Evolutionary conservation across 2,329 filamentous ascomycete genomes (phyloP), one percentile per base, ranked within the genome.

Genomic region (Didymella sp.): DNA sequence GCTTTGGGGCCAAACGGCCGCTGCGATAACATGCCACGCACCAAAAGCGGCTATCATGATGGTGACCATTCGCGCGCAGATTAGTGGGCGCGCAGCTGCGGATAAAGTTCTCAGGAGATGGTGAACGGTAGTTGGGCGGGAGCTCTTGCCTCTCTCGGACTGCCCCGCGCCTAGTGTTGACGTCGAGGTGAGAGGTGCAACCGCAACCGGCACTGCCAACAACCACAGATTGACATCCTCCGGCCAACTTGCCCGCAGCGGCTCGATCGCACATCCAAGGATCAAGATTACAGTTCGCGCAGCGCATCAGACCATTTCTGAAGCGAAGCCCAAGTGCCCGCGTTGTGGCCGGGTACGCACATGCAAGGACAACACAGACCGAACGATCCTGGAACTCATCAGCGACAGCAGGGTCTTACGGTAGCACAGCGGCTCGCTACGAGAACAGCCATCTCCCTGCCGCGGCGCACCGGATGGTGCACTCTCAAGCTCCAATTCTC

Each of bases 281-380:
- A 27, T 33, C 41, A 42, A 17, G 24, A 25, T 27, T 21, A 33
- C 28, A 51, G 12, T 48, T 25, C 6, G 37, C 21, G 43, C 42
- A 35, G 27, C n/a, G 17, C 24, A 48, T 38, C 48, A 52, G 49
- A 21, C 37, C 48, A 48, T 40, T 37, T 21, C 17, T 11, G 9
- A 24, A 2, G 31, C 28, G 24, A 30, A 42, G 22, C 15, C n/a
- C 44, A 43, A 19, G 21, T 42, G 25, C 8, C 42, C 35, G 41
- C 37, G 27, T 37, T 37, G 28, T 27, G 42, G 19, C 54, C 43
- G 54, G 41, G 25, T 24, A 52, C 37, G 54, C 54, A 52, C 54
- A 57, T 57, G 54, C 54, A 57, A 57, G 54, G 43, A 48, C 53
- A 56, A 41, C 47, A 50, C 46, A 46, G 46, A 41, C 45, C 40